These are phyloP conservation scores for Austroboletus eburneus DNA, from an alignment of 768 basidiomycete species.

Conservation along the genomic window DNA sequence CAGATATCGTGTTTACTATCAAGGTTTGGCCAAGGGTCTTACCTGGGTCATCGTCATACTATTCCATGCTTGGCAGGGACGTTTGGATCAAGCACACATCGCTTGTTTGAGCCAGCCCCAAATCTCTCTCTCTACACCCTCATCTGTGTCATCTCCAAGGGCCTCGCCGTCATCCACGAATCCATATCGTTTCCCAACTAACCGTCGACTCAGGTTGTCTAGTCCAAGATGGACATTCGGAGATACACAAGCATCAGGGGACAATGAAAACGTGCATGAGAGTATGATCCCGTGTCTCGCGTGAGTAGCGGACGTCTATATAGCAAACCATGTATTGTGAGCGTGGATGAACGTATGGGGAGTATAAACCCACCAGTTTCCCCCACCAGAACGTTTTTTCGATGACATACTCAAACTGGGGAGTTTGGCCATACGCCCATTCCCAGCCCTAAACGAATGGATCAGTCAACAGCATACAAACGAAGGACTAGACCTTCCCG, in stretches of 20 bases:
- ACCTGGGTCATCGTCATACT: too few relatives aligned
- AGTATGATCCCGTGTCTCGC: conserved; percentile 67
- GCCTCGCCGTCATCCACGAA: conserved; percentile 29
- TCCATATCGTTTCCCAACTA: conserved; percentile 38
- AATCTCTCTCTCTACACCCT: conserved; percentile 18
- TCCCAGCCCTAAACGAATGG: conserved; percentile 70
- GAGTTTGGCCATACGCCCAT: conserved; percentile 91
- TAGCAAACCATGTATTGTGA: background rate
- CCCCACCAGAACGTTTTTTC: conserved; percentile 49
- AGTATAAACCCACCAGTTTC: conserved; percentile 35
- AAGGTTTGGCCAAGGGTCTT: too few relatives aligned
- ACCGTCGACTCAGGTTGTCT: conserved; percentile 18
- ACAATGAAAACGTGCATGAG: conserved; percentile 37
- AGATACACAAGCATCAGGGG: conserved; percentile 14
- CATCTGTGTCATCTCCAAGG: background rate
- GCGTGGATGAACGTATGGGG: background rate
- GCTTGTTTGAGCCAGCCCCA: conserved; percentile 23
- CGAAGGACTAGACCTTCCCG: conserved; percentile 40
- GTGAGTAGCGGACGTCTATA: conserved; percentile 42
- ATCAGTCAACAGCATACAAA: background rate
- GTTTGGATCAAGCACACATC: conserved; percentile 13
- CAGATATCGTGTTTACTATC: too few relatives aligned
- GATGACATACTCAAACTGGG: conserved; percentile 77
- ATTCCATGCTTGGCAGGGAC: background rate
- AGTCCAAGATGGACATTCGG: conserved; percentile 10